Evolutionary conservation across 805 yeast species (phyloP).

Genomic region (Isabelozyma gotoi): DNA sequence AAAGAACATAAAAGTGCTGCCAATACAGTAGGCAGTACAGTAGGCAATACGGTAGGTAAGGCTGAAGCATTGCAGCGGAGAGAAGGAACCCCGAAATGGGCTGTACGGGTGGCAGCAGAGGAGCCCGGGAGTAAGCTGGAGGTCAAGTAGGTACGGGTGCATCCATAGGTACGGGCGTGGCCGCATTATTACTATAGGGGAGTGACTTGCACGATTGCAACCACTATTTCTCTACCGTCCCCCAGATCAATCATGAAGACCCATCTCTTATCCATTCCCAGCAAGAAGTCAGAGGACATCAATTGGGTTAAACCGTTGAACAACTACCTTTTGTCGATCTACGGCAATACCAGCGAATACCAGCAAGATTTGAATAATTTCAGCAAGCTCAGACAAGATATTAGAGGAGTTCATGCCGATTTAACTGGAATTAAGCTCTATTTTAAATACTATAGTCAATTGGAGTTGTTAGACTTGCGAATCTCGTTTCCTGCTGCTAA

Average conservation of each 20-base stretch:
- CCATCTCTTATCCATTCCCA: conserved; percentile 21
- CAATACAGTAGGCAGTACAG: too few species aligned
- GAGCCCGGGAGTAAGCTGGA: too few species aligned
- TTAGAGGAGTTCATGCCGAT: conserved; percentile 48
- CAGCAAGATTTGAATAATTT: conserved; percentile 54
- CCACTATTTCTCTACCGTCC: not conserved
- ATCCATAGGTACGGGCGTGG: not conserved
- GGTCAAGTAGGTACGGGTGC: not conserved
- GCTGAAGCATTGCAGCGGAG: too few species aligned
- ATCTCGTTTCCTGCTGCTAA: conserved; percentile 62
- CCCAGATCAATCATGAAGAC: conserved; percentile 23
- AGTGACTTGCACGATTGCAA: not conserved
- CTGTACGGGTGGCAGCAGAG: too few species aligned
- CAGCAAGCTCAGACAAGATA: conserved; percentile 59
- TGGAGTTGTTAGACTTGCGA: conserved; percentile 77
- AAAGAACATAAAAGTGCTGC: too few species aligned
- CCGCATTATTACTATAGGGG: not conserved
- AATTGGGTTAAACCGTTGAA: conserved; percentile 68
- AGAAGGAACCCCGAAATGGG: too few species aligned
- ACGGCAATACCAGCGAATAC: conserved; percentile 62
- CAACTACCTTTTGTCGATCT: conserved; percentile 55
- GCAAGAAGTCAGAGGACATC: conserved; percentile 51
- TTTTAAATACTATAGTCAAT: conserved; percentile 73
- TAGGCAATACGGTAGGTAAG: too few species aligned
- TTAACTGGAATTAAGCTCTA: conserved; percentile 51